A percentile compares a stretch with the other conserved stretches of the same genome.
These are phyloP conservation scores for Pseudogymnoascus sp. DNA, from an alignment of 2,329 filamentous ascomycete species.

Conservation along the genomic window DNA sequence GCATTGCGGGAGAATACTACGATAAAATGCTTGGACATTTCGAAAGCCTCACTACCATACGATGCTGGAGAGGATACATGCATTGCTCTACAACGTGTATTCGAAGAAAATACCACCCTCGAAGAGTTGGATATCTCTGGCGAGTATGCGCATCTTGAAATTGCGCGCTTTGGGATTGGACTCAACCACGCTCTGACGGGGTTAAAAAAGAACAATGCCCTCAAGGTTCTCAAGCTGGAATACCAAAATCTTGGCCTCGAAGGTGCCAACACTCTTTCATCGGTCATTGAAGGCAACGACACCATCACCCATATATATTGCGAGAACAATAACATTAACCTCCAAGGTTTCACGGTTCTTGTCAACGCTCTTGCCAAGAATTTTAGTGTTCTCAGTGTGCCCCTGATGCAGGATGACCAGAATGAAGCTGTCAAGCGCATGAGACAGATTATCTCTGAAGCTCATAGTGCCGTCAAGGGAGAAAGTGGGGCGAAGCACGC, in stretches of 20 bases:
- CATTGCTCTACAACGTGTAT: slow-evolving; percentile 51
- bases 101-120: slow-evolving; percentile 57
- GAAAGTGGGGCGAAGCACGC: slow-evolving; percentile 22
- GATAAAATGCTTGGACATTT: slow-evolving; percentile 57
- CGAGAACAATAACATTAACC: slow-evolving; percentile 61
- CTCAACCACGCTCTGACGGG: slow-evolving; percentile 58
- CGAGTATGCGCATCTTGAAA: slow-evolving; percentile 62
- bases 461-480: slow-evolving; percentile 16
- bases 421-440: slow-evolving; percentile 47
- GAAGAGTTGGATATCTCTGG: slow-evolving; percentile 62
- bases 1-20: slow-evolving; percentile 55
- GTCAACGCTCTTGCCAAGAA: slow-evolving; percentile 62
- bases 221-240: slow-evolving; percentile 56
- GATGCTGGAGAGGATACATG: slow-evolving; percentile 61
- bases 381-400: slow-evolving; percentile 51
- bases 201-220: slow-evolving; percentile 51
- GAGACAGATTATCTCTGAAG: slow-evolving; percentile 29
- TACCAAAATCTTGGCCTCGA: slow-evolving; percentile 60
- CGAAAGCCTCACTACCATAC: slow-evolving; percentile 59
- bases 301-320: slow-evolving; percentile 58
- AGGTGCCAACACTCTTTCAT: slow-evolving; percentile 59
- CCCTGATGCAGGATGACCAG: slow-evolving; percentile 54
- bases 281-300: slow-evolving; percentile 56
- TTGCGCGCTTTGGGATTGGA: slow-evolving; percentile 58
- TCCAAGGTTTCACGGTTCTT: slow-evolving; percentile 61